Base-by-base conservation (phyloP, 768 basidiomycete species). In the Panus rudis region DNA sequence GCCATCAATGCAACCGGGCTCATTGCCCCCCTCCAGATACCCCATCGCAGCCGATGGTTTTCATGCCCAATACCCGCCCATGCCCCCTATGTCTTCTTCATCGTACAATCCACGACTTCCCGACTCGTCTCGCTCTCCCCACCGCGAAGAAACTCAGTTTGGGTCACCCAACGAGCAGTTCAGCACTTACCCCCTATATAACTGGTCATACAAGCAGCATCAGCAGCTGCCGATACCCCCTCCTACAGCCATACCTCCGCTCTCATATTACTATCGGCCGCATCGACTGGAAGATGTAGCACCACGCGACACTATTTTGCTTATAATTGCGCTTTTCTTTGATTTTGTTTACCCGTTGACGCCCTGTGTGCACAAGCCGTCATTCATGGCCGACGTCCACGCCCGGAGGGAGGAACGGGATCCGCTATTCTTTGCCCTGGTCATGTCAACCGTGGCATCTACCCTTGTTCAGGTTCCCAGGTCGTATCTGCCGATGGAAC, bases 341-440 rank as follows among this genome's bases (percentile, higher is more conserved):
- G 92, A 93, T 61, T 94, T 89, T 58, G 88, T 93, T 37, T 92
- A 92, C 62, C 85, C 88, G 7, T 72, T 94, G 24, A 93, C 88
- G 7, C 92, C 92, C 4, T 91, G 87, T 61, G 67, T 96, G 33
- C 92, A 96, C 66, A 86, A 85, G 57, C 89, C 89, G 21, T 87
- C 85, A 2, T 92, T 92, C 61, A 83, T 91, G 78, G 83, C 86
- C n/a, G 92, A 92, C 64, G 69, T 96, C 23, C 79, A 83, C 49
- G 69, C 78, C 0, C 77, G 76, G 32, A 65, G 88, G 45, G 92
- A 93, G 64, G 89, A 92, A 57, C 76, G 79, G 16, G 87, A 93
- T 54, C 89, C 90, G 21, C 76, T 93, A 28, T 94, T 92, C 69
- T 92, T 89, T 54, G 83, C 90, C 4, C 66, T 94, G 22, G 86